These are phyloP conservation scores for Monosporozyma aquatica DNA, from an alignment of 805 yeast species.

Conservation along the genomic window DNA sequence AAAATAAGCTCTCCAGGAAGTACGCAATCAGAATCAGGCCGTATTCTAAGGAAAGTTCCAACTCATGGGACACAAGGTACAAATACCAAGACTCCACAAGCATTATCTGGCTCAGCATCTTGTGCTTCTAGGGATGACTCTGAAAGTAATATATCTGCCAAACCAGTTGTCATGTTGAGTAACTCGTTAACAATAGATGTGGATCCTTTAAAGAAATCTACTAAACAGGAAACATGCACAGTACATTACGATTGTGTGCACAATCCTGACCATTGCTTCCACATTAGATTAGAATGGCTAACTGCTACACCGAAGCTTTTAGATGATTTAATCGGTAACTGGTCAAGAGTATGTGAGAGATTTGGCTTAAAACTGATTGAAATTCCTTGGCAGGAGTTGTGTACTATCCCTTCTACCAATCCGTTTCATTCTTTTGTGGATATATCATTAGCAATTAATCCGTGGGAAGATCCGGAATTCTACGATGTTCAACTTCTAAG, in stretches of 20 bases:
- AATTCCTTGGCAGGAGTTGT: conserved; percentile 83
- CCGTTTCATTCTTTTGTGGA: conserved; percentile 86
- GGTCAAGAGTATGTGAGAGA: conserved; percentile 78
- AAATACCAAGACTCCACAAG: conserved; percentile 5
- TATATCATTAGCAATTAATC: conserved; percentile 56
- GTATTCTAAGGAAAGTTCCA: conserved; percentile 5
- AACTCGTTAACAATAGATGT: conserved; percentile 59
- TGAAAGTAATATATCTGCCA: conserved; percentile 6
- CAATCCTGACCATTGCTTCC: conserved; percentile 92
- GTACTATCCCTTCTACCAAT: conserved; percentile 62
- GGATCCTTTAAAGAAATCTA: conserved; percentile 64
- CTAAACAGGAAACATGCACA: conserved; percentile 65
- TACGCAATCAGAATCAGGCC: conserved; percentile 2
- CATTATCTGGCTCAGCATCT: conserved; percentile 8
- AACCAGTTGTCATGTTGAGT: conserved; percentile 47
- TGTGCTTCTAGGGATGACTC: conserved; percentile 10
- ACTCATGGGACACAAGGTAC: conserved; percentile 9
- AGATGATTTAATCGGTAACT: conserved; percentile 65
- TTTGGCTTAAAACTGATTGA: conserved; percentile 78
- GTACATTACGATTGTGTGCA: conserved; percentile 89
- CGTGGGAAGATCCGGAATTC: conserved; percentile 58
- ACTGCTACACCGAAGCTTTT: conserved; percentile 78
- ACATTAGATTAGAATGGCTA: conserved; percentile 85
- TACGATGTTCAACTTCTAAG: conserved; percentile 33
- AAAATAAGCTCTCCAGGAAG: conserved; percentile 7